Conservation (phyloP, 2,329 filamentous ascomycete genomes). For the Nothomitra cinnamomea region DNA sequence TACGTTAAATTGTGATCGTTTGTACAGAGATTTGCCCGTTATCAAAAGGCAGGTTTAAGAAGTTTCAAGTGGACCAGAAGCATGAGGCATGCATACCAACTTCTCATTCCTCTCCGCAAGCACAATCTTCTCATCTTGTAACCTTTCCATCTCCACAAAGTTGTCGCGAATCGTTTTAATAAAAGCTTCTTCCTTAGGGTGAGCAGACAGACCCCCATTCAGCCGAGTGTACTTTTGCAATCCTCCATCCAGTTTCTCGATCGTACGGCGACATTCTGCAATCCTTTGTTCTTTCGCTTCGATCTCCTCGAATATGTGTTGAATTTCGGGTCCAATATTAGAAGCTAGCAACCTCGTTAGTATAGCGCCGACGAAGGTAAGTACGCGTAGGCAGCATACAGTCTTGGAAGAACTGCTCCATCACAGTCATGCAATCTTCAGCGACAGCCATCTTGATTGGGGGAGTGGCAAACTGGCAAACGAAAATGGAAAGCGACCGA, state of each 20-base stretch:
- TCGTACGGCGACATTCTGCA: slow-evolving; percentile 48
- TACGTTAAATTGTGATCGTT: background rate
- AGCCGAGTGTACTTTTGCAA: slow-evolving; percentile 70
- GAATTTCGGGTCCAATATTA: slow-evolving; percentile 67
- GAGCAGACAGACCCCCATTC: slow-evolving; percentile 54
- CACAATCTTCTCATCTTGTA: slow-evolving; percentile 59
- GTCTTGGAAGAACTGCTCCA: slow-evolving; percentile 51
- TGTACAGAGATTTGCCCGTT: slow-evolving; percentile 3
- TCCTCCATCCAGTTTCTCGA: slow-evolving; percentile 53
- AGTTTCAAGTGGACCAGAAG: background rate
- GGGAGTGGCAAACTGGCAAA: background rate
- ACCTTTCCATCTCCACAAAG: slow-evolving; percentile 48
- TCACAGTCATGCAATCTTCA: slow-evolving; percentile 44
- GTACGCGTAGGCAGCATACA: slow-evolving; percentile 21
- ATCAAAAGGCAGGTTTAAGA: no score
- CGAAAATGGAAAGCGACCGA: background rate
- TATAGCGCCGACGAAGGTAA: slow-evolving; percentile 35
- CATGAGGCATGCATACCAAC: slow-evolving; percentile 41
- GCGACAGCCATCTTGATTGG: slow-evolving; percentile 13
- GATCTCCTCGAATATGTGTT: slow-evolving; percentile 71
- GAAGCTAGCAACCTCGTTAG: slow-evolving; percentile 54
- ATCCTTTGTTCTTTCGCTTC: slow-evolving; percentile 61
- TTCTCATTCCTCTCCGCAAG: slow-evolving; percentile 47
- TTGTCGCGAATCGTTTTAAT: slow-evolving; percentile 49
- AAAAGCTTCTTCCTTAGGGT: slow-evolving; percentile 58